These are phyloP conservation scores for Pachysolen tannophilus DNA, from an alignment of 805 yeast genomes.

Conservation along the genomic window DNA sequence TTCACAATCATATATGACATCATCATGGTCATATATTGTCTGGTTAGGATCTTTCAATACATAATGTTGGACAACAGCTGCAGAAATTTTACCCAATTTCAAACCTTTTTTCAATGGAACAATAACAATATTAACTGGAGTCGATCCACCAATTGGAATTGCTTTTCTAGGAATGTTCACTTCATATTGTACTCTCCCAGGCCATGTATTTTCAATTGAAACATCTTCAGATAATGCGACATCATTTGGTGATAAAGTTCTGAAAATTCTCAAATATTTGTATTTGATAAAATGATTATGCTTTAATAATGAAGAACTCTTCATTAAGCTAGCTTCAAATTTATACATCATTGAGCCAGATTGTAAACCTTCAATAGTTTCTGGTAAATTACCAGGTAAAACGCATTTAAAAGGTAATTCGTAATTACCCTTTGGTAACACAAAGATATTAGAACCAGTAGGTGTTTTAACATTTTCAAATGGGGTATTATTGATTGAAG, in stretches of 20 bases:
- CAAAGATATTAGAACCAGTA: slow-evolving; percentile 25
- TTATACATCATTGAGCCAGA: slow-evolving; percentile 35
- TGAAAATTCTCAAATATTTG: slow-evolving; percentile 34
- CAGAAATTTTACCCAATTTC: slow-evolving; percentile 24
- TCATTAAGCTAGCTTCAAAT: slow-evolving; percentile 31
- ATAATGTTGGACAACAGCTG: slow-evolving; percentile 24
- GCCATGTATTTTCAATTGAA: slow-evolving; percentile 44
- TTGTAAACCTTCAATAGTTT: slow-evolving; percentile 42
- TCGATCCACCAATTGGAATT: slow-evolving; percentile 36
- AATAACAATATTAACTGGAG: slow-evolving; percentile 33
- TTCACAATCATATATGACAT: slow-evolving; percentile 24
- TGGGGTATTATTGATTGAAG: slow-evolving; percentile 16
- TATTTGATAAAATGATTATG: slow-evolving; percentile 13
- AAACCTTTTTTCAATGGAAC: slow-evolving; percentile 42
- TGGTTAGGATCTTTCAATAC: slow-evolving; percentile 17
- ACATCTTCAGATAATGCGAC: slow-evolving; percentile 32
- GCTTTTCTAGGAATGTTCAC: slow-evolving; percentile 35
- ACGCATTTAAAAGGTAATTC: slow-evolving; percentile 36
- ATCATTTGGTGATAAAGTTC: slow-evolving; percentile 35
- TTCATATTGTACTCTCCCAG: slow-evolving; percentile 41
- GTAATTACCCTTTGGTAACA: slow-evolving; percentile 44
- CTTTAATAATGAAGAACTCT: slow-evolving; percentile 18
- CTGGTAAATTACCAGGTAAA: slow-evolving; percentile 39
- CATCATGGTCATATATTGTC: slow-evolving; percentile 25
- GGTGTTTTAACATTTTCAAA: slow-evolving; percentile 22